These are phyloP conservation scores for Rhizopus microsporus DNA, from an alignment of 371 early-diverging fungal genomes.

Conservation along the genomic window DNA sequence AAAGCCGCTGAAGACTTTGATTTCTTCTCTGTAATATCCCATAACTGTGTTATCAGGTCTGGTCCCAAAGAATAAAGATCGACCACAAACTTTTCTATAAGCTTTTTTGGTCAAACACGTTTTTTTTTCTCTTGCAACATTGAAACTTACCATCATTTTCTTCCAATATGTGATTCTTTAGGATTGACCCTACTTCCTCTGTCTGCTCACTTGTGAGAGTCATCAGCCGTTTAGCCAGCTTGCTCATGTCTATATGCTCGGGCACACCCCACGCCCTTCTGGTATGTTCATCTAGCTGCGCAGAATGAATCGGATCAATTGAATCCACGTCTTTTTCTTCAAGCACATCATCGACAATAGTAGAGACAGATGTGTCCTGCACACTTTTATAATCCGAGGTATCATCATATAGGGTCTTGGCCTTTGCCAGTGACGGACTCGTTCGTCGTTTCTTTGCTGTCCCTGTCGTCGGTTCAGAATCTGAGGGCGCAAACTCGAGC, in stretches of 20 bases:
- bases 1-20: not conserved
- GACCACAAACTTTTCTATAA: constrained; percentile 38
- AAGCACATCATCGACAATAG: constrained; percentile 38
- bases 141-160: constrained; percentile 32
- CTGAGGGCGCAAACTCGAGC: constrained; percentile 6
- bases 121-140: not conserved
- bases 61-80: constrained; percentile 51
- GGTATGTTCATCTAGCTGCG: constrained; percentile 24
- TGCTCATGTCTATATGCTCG: constrained; percentile 42
- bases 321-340: constrained; percentile 35
- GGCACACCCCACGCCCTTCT: constrained; percentile 47
- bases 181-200: constrained; percentile 30
- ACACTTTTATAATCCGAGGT: not conserved
- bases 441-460: constrained; percentile 23
- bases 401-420: not conserved
- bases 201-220: constrained; percentile 25
- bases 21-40: constrained; percentile 38
- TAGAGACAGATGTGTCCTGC: not conserved
- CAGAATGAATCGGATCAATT: constrained; percentile 36
- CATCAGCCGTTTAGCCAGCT: constrained; percentile 39
- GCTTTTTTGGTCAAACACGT: not conserved
- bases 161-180: constrained; percentile 25
- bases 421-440: constrained; percentile 9
- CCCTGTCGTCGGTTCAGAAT: not conserved
- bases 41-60: constrained; percentile 31